These are phyloP conservation scores for Microglena sp. DNA, from an alignment of 139 green algal species.

Conservation along the genomic window DNA sequence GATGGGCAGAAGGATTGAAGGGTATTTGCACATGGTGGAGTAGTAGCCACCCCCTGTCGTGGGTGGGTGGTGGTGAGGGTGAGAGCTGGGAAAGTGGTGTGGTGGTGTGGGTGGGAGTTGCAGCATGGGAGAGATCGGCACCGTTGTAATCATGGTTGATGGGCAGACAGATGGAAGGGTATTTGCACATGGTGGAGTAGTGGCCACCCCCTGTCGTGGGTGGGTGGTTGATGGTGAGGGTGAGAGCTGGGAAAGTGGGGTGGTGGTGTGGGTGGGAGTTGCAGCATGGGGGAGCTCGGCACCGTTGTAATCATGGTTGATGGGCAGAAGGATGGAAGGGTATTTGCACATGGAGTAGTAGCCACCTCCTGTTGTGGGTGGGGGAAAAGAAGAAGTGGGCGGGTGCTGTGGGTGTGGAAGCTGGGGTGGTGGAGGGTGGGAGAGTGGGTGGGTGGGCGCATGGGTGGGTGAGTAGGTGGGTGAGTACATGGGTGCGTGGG, in stretches of 20 bases:
- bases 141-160: slow-evolving; percentile 80
- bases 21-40: slow-evolving; percentile 41
- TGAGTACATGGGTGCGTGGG: too few relatives aligned
- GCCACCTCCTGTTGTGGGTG: too few relatives aligned
- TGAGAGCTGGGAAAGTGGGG: too few relatives aligned
- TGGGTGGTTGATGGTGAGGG: too few relatives aligned
- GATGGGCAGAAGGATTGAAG: slow-evolving; percentile 35
- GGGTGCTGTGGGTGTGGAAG: too few relatives aligned
- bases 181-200: slow-evolving; percentile 42
- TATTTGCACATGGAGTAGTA: slow-evolving; percentile 60
- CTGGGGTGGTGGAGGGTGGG: slow-evolving; percentile 63
- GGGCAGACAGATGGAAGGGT: slow-evolving; percentile 41
- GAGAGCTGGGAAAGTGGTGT: too few relatives aligned
- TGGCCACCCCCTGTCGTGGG: slow-evolving; percentile 69
- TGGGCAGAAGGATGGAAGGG: slow-evolving; percentile 33
- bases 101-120: too few relatives aligned
- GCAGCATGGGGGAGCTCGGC: slow-evolving; percentile 73
- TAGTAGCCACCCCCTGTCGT: slow-evolving; percentile 72
- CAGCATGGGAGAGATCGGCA: slow-evolving; percentile 70
- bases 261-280: too few relatives aligned
- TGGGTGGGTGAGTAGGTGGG: too few relatives aligned
- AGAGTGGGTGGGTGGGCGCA: too few relatives aligned
- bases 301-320: slow-evolving; percentile 78
- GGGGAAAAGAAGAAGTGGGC: too few relatives aligned
- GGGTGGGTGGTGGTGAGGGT: too few relatives aligned